phyloP scores from a whole-genome alignment of 352 stramenopile species.

The Phytophthora nicotianae region DNA sequence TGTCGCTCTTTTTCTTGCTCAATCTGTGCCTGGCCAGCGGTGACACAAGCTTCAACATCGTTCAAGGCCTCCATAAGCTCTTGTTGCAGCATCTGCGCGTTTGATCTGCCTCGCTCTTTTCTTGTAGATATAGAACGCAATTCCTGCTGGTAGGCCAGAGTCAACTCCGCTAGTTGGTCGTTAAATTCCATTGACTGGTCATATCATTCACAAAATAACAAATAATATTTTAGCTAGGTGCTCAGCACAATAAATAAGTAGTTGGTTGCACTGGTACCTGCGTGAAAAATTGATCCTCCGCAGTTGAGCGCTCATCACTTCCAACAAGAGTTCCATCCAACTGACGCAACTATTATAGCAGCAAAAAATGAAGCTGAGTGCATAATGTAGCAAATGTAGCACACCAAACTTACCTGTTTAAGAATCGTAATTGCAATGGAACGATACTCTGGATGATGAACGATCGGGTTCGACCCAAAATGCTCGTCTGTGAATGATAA shows the following conservation, averaged over 20 bases:
- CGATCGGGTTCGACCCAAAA: conserved; percentile 85
- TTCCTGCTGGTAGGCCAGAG: conserved; percentile 60
- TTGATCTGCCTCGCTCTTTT: conserved; percentile 46
- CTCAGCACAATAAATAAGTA: neutral
- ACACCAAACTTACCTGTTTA: conserved; percentile 46
- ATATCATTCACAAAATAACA: neutral
- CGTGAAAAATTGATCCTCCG: conserved; percentile 54
- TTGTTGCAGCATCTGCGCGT: conserved; percentile 65
- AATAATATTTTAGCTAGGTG: neutral
- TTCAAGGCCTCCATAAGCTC: conserved; percentile 67
- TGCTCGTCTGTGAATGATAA: conserved; percentile 80
- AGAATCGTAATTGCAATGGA: conserved; percentile 66
- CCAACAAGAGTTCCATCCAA: conserved; percentile 59
- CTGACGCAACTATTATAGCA: conserved; percentile 38
- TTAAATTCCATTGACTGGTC: conserved; percentile 65
- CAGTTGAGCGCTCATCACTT: conserved; percentile 40
- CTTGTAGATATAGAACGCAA: conserved; percentile 50
- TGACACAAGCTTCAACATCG: conserved; percentile 55
- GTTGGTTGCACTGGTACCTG: conserved; percentile 26
- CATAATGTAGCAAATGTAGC: neutral
- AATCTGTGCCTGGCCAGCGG: conserved; percentile 47
- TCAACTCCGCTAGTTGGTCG: conserved; percentile 60
- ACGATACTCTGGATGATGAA: conserved; percentile 72
- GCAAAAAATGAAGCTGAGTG: neutral
- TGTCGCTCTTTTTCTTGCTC: conserved; percentile 53